Evolutionary conservation across 2,329 filamentous ascomycete genomes (phyloP).

Genomic region (Gaeumannomyces sp.): DNA sequence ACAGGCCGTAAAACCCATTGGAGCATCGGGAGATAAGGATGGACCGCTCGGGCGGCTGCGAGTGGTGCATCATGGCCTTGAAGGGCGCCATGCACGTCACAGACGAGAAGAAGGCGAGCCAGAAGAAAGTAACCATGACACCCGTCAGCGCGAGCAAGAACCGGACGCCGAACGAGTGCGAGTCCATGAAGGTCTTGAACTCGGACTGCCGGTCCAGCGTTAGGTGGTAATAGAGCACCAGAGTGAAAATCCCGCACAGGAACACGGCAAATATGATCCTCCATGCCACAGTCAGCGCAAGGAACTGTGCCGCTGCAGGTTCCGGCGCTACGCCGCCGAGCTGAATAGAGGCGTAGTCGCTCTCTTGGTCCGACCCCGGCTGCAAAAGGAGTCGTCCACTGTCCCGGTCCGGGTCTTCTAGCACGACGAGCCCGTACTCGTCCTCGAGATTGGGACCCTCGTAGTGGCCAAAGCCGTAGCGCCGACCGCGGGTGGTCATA

Average conservation of each 20-base stretch:
- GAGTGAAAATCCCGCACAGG: constrained; percentile 25
- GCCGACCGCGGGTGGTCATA: constrained; percentile 17
- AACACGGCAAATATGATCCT: constrained; percentile 26
- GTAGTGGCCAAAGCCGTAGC: constrained; percentile 25
- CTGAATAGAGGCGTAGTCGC: background rate
- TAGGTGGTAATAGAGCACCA: constrained; percentile 36
- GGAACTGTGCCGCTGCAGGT: constrained; percentile 20
- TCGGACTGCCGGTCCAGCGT: constrained; percentile 15
- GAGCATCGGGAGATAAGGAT: constrained; percentile 33
- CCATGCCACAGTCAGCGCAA: constrained; percentile 29
- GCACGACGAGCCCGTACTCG: constrained; percentile 27
- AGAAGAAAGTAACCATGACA: constrained; percentile 34
- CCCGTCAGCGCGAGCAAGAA: constrained; percentile 36
- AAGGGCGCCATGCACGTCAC: constrained; percentile 14
- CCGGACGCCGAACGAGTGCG: constrained; percentile 35
- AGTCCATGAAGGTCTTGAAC: constrained; percentile 26
- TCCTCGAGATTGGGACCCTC: constrained; percentile 17
- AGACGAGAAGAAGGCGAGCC: constrained; percentile 34
- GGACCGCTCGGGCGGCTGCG: constrained; percentile 29
- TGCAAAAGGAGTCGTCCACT: constrained; percentile 15
- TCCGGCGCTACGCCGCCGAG: constrained; percentile 2
- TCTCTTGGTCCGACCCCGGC: constrained; percentile 11
- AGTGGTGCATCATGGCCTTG: constrained; percentile 29
- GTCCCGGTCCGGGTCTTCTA: constrained; percentile 17
- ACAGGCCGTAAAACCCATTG: constrained; percentile 39